Evolutionary conservation across 2,329 filamentous ascomycete genomes (phyloP), one percentile per base, ranked within the genome.

Genomic region (Colletotrichum destructivum): DNA sequence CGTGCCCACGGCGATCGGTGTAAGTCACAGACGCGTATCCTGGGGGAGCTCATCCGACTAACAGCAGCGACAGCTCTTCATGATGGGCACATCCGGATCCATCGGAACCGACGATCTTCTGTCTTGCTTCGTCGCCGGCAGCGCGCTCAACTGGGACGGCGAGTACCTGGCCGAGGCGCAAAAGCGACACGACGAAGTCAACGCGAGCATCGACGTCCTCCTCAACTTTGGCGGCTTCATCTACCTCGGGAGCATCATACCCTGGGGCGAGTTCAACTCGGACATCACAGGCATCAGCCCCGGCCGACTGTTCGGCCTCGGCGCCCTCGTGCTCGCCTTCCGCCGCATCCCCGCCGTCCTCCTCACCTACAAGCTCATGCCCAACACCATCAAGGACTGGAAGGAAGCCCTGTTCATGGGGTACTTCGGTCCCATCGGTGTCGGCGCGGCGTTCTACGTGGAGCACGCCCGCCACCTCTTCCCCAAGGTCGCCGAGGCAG

Each of bases 371-470:
- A 88, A 86, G 74, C 79, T 88, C 8, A 88, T 90, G 86, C 87
- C 88, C 0, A 79, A 80, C 2, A 82, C 86, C 0, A 84, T 86
- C 67, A 83, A 83, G n/a, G 80, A 84, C 75, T 89, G 85, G 82
- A 88, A 86, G 74, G 88, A 91, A 71, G 89, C 88, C 0, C 75
- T 91, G 0, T 90, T 91, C 69, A 88, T 90, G 87, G 89, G 89
- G 0, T 90, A 90, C 71, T 95, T 95, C 75, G 93, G 93, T 0
- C 93, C 93, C 0, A 94, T 95, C 57, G 93, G 93, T 2, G 92
- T 94, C 11, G 92, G 91, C 23, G 93, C 93, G 0, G 87, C 94
- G 31, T 95, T 94, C 79, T 95, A 95, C 79, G 86, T 95, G 16
- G 83, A 86, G 74, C 84, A 86, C 69, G 81, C 83, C 2, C 78